Base-by-base conservation (phyloP, 2,329 filamentous ascomycete species). In the Ophiostoma populinum region DNA sequence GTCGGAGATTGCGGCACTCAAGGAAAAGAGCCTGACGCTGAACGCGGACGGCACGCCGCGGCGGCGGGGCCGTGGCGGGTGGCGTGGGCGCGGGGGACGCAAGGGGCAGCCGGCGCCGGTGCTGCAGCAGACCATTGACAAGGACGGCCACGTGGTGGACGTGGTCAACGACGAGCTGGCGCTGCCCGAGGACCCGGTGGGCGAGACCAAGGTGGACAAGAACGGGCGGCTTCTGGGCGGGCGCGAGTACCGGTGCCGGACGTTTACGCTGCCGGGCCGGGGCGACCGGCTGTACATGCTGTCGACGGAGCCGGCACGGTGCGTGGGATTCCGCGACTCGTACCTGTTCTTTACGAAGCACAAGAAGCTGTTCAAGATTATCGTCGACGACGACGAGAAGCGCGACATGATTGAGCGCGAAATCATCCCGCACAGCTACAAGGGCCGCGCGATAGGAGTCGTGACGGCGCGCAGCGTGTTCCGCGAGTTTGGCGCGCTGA, bases 291-390 rank as follows among this genome's bases (percentile, higher is more conserved):
- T 92, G 9, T 98, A 98, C 70, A 98, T 98, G 90, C 61, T 98
- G 56, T 95, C 90, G 3, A 98, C 90, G 5, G 90, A 98, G 52
- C 92, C 90, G 5, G 90, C 90, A 17, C 80, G 90, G 44, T 95
- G 90, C 49, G 86, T 93, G 37, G 90, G 90, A 12, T 98, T 98
- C 65, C 71, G 90, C 46, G 90, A 98, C 63, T 94, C 86, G 44
- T 98, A 98, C 51, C 71, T 98, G 18, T 94, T 98, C 66, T 98
- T 98, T 64, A 92, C 90, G 43, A 98, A 95, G 58, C 90, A 98
- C 57, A 80, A 81, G 52, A 77, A 85, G 49, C 76, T 98, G 11
- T 90, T 85, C 69, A 98, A 98, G 62, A 93, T 98, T 49, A 93
- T 98, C 48, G 82, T 95, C 38, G 85, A 86, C 47, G 90, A 98